These are phyloP conservation scores for Aschersonia sp. DNA, from an alignment of 2,329 filamentous ascomycete genomes.

Conservation along the genomic window DNA sequence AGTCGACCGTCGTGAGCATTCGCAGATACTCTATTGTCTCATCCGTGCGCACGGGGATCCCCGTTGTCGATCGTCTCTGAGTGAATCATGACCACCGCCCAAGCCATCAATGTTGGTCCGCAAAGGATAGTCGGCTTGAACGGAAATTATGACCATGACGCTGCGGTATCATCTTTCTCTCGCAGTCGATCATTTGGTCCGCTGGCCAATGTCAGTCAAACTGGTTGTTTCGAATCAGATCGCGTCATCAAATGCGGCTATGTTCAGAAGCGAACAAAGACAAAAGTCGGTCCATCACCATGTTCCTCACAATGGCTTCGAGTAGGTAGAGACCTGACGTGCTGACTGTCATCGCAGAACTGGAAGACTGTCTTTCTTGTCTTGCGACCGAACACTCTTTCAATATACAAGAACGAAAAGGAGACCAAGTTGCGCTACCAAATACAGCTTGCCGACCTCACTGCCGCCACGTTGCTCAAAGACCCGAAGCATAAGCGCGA, in stretches of 20 bases:
- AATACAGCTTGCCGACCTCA: conserved; percentile 77
- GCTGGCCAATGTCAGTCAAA: conserved; percentile 80
- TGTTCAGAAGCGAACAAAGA: conserved; percentile 82
- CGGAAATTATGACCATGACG: conserved; percentile 5
- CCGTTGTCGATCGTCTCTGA: no score
- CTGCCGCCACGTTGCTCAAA: conserved; percentile 76
- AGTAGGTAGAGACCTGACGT: conserved; percentile 3
- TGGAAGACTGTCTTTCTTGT: conserved; percentile 90
- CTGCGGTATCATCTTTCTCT: conserved; percentile 8
- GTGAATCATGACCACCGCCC: conserved; percentile 7
- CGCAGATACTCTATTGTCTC: no score
- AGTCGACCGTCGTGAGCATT: no score
- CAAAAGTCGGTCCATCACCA: conserved; percentile 47
- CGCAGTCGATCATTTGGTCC: conserved; percentile 34
- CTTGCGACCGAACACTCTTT: conserved; percentile 77
- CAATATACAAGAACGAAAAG: conserved; percentile 83
- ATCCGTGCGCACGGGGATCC: no score
- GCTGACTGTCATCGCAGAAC: conserved; percentile 34
- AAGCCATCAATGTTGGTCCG: conserved; percentile 7
- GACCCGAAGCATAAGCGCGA: conserved; percentile 78
- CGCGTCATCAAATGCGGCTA: conserved; percentile 81
- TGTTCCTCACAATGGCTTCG: neutral
- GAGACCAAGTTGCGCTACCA: conserved; percentile 84
- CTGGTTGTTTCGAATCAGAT: conserved; percentile 93
- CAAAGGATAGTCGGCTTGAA: neutral